Base-by-base conservation (phyloP, 2,329 filamentous ascomycete species). In the Epichloe sp. region DNA sequence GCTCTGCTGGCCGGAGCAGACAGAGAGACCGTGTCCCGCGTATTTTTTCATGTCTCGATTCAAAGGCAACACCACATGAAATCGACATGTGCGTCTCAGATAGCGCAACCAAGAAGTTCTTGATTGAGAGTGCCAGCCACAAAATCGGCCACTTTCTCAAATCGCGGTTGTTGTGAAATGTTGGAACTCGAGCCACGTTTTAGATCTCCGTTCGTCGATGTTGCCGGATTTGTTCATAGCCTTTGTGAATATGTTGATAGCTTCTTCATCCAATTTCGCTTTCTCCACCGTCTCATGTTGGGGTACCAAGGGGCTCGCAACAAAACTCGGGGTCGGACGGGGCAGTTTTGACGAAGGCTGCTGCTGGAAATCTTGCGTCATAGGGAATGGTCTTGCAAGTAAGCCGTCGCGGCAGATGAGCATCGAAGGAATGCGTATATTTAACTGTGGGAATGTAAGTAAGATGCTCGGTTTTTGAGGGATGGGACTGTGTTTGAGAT, bases 341-440 rank as follows among this genome's bases (percentile, higher is more conserved):
- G 65, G 62, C 14, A 58, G 53, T 47, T 65, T 66, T 17, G 68
- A 65, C 3, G 71, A 70, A n/a, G 74, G 60, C 34, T 74, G 58
- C 61, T 70, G 72, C 56, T 72, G 67, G 53, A 74, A 71, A 57
- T 73, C 68, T 48, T 70, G 64, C 6, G 66, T 65, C 47, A 65
- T 61, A 5, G 68, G 66, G 50, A 70, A 71, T 3, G 71, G 69
- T 46, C 65, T 67, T 2, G 70, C 68, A 66, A 77, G 68, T 10
- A 78, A 62, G 4, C 69, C 69, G 57, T 80, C 77, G 37, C 73
- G 67, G 31, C 70, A 72, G 60, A 83, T 80, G 54, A 81, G 69
- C 79, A 82, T 82, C 0, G 77, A 81, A 2, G 80, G 79, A 17
- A 81, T 69, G 23, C 79, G 76, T 49, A 82, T 63, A 59, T 78